A percentile compares a stretch with the other conserved stretches of the same genome.
Conservation (phyloP, 441 rosid species). For the Capsella rubella region DNA sequence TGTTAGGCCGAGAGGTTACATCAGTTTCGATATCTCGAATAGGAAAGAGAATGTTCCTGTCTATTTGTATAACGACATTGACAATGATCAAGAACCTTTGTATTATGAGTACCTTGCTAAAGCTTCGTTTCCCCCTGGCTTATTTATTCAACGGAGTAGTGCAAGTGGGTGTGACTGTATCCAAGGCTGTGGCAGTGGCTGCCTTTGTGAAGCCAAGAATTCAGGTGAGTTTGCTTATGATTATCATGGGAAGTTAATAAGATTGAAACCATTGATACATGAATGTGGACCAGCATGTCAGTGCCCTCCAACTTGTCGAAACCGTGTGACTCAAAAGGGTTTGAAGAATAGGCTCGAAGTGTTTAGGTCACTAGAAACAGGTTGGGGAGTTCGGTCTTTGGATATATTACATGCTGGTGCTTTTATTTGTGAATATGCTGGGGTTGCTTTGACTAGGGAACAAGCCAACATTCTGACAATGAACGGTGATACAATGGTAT, state of each 20-base stretch:
- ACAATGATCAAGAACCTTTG: slow-evolving; percentile 75
- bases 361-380: slow-evolving; percentile 85
- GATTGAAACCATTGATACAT: slow-evolving; percentile 74
- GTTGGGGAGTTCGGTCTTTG: slow-evolving; percentile 93
- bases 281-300: slow-evolving; percentile 84
- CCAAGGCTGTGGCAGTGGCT: slow-evolving; percentile 69
- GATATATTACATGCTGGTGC: slow-evolving; percentile 89
- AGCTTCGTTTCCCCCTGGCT: slow-evolving; percentile 67
- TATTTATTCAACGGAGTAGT: slow-evolving; percentile 41
- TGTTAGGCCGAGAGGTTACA: slow-evolving; percentile 77
- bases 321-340: slow-evolving; percentile 83
- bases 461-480: slow-evolving; percentile 80
- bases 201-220: slow-evolving; percentile 75
- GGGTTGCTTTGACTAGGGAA: slow-evolving; percentile 85
- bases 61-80: slow-evolving; percentile 78
- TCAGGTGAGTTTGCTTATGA: slow-evolving; percentile 89
- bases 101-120: slow-evolving; percentile 73
- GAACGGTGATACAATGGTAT: slow-evolving; percentile 83
- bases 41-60: slow-evolving; percentile 71
- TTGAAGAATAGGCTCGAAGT: slow-evolving; percentile 75
- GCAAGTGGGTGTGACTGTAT: slow-evolving; percentile 79
- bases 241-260: slow-evolving; percentile 66
- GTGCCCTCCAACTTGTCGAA: slow-evolving; percentile 84
- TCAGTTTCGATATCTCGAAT: slow-evolving; percentile 76
- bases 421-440: slow-evolving; percentile 90